Conservation (phyloP, 75 land plant species). For the Picea sitchensis region DNA sequence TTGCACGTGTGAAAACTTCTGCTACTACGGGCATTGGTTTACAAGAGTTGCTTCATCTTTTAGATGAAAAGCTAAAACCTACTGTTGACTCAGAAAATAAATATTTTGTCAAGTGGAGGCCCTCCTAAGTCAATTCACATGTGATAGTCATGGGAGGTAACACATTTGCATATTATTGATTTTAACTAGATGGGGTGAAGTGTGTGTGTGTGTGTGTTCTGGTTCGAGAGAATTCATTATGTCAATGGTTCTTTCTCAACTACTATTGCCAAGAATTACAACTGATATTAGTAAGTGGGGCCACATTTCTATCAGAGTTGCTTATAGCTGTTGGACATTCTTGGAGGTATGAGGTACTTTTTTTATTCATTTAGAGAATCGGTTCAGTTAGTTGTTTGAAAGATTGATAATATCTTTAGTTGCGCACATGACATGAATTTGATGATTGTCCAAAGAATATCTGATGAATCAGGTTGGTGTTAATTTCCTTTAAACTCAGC, state of each 20-base stretch:
- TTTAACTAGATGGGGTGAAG: not conserved
- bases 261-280: not conserved
- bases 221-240: not conserved
- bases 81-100: not conserved
- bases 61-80: conserved; percentile 64
- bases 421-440: not conserved
- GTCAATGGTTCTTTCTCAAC: not conserved
- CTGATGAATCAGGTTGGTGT: not conserved
- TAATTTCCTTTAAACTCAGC: too few relatives aligned
- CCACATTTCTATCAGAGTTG: not conserved
- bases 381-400: not conserved
- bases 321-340: not conserved
- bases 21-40: conserved; percentile 73
- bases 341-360: too few relatives aligned
- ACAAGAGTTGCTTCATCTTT: conserved; percentile 57
- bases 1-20: conserved; percentile 57
- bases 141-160: not conserved
- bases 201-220: not conserved
- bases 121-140: not conserved
- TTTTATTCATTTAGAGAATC: too few relatives aligned
- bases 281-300: too few relatives aligned
- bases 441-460: not conserved
- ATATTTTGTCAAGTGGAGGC: conserved; percentile 9
- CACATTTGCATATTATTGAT: not conserved
- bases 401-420: not conserved